phyloP scores from a whole-genome alignment of 345 rosid species.

The Luvunga scandens region DNA sequence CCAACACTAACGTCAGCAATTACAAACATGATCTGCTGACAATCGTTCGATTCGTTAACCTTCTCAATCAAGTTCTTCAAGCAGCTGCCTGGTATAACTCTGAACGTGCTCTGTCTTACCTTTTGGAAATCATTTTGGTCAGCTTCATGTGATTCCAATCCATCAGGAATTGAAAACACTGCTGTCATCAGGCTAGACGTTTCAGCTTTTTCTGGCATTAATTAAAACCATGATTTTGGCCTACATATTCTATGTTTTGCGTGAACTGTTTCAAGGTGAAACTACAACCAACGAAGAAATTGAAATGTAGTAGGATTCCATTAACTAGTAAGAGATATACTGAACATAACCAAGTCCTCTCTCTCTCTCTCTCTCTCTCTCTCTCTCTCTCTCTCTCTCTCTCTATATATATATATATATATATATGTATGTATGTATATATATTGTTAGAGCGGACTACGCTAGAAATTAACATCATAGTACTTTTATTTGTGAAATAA shows the following conservation, averaged over 20 bases:
- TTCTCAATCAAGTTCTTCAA: conserved; percentile 28
- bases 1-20: conserved; percentile 18
- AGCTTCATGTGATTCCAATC: background rate
- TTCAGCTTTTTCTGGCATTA: conserved; percentile 2
- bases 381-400: no score
- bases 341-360: no score
- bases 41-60: background rate
- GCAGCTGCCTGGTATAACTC: conserved; percentile 8
- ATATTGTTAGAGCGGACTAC: no score
- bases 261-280: no score
- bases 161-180: conserved; percentile 26
- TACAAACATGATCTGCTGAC: conserved; percentile 24
- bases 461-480: background rate
- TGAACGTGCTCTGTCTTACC: no score
- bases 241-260: conserved; percentile 5
- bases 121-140: conserved; percentile 4
- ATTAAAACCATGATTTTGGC: conserved; percentile 10
- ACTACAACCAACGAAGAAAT: no score
- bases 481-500: conserved; percentile 9
- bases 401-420: no score
- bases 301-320: no score
- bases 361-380: no score
- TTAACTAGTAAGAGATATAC: no score
- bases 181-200: background rate
- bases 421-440: no score